Conservation (phyloP, 2,329 filamentous ascomycete genomes). For the Cladorrhinum sp. region DNA sequence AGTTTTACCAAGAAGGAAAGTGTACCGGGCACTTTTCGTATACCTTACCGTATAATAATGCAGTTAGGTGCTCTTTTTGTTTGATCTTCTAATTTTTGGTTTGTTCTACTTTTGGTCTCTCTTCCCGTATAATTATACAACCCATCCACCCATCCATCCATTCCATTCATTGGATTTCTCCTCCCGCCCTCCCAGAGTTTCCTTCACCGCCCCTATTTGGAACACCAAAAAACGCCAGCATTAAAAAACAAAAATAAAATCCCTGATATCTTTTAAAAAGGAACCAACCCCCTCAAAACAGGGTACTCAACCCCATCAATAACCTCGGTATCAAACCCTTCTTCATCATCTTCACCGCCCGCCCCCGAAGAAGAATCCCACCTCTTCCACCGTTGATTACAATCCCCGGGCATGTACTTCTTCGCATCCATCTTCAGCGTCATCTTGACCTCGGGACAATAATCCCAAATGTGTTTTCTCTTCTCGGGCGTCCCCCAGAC, state of each 20-base stretch:
- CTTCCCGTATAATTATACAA: too few species aligned
- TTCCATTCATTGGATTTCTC: too few species aligned
- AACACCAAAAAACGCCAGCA: not conserved
- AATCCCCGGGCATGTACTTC: conserved; percentile 48
- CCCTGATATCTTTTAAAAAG: conserved; percentile 30
- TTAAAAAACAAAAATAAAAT: not conserved
- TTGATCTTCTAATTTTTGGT: too few species aligned
- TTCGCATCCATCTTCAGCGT: conserved; percentile 54
- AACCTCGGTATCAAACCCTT: conserved; percentile 39
- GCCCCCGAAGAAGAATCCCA: conserved; percentile 18
- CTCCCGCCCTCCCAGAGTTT: too few species aligned
- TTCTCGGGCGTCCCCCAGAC: conserved; percentile 49
- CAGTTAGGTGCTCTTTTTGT: too few species aligned
- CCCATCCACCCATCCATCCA: too few species aligned
- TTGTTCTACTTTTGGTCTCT: too few species aligned
- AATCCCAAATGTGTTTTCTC: conserved; percentile 52
- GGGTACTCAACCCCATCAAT: conserved; percentile 43
- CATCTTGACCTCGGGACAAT: conserved; percentile 59
- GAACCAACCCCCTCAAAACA: conserved; percentile 35
- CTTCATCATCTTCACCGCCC: conserved; percentile 23
- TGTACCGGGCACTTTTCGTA: too few species aligned
- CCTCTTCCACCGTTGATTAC: conserved; percentile 46
- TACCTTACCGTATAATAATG: too few species aligned
- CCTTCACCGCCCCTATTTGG: too few species aligned
- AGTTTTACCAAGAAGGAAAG: too few species aligned